Base-by-base conservation (phyloP, 306 rosid species). In the Hippophae gyantsensis region DNA sequence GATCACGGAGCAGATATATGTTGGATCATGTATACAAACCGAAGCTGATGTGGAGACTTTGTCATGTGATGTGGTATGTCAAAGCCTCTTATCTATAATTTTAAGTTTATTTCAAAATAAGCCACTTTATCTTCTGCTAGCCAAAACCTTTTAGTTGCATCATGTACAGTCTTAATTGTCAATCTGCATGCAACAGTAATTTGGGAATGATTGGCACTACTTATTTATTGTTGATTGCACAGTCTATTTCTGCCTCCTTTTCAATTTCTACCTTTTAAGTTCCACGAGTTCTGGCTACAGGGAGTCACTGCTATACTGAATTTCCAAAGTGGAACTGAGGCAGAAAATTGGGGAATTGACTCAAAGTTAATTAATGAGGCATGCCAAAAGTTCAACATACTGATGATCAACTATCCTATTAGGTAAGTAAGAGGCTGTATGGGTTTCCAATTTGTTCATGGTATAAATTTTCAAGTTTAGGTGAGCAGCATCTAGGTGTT, bases 321-420 rank as follows among this genome's bases (percentile, higher is more conserved):
- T 74, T 92, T 87, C 63, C 98, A 92, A 79, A 74, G 95, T 78
- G 83, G 79, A 78, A 71, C 74, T 63, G 96, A 92, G 81, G 86
- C 98, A 55, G 95, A 87, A 77, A 87, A 87, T 76, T 92, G 98
- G 98, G 96, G 96, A 69, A 73, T 87, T 60, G 64, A 83, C 72
- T 75, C 82, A 63, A 78, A 76, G 59, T 74, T 84, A 64, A 83
- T 92, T 71, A 87, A 79, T 27, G 83, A 81, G 43, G 73, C 89
- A 48, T 92, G 89, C 78, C 96, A 85, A 74, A 83, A 71, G 67
- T 83, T 67, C 43, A 70, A 76, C 57, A 81, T 92, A 62, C 98
- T 92, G 67, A 81, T 87, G 89, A 83, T 87, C 80, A 87, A 78
- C 77, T 92, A 81, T 75, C 84, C 95, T 42, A 85, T 92, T 72